A percentile compares a stretch with the other conserved stretches of the same genome.
phyloP scores from a whole-genome alignment of 257 asterid species.

The Jacaranda mimosifolia region DNA sequence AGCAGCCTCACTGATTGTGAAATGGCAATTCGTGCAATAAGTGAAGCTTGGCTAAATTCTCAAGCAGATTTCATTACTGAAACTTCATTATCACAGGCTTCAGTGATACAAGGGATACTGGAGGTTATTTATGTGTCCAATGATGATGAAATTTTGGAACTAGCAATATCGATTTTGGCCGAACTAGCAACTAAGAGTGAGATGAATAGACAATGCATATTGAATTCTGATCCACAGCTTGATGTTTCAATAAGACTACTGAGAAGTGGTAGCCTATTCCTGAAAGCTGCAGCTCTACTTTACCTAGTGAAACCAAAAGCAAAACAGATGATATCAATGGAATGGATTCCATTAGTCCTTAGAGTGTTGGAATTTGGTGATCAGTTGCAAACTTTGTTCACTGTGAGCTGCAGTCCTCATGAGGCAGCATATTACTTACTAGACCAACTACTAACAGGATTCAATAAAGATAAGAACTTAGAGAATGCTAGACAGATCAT shows the following conservation, averaged over 20 bases:
- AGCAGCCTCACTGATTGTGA: slow-evolving; percentile 70
- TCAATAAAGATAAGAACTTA: slow-evolving; percentile 61
- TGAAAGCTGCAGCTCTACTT: slow-evolving; percentile 78
- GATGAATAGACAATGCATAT: slow-evolving; percentile 49
- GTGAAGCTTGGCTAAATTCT: slow-evolving; percentile 72
- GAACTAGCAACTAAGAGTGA: slow-evolving; percentile 66
- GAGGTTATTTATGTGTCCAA: slow-evolving; percentile 67
- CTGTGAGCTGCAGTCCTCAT: slow-evolving; percentile 63
- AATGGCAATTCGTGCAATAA: slow-evolving; percentile 61
- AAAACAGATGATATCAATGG: slow-evolving; percentile 68
- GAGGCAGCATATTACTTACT: slow-evolving; percentile 79
- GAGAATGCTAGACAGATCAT: slow-evolving; percentile 72
- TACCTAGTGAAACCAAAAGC: slow-evolving; percentile 74
- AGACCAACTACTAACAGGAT: slow-evolving; percentile 66
- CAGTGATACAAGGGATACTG: slow-evolving; percentile 66
- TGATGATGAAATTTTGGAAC: slow-evolving; percentile 77
- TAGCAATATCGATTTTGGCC: slow-evolving; percentile 74
- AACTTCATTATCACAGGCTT: slow-evolving; percentile 50
- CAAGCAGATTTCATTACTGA: slow-evolving; percentile 48
- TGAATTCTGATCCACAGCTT: slow-evolving; percentile 75
- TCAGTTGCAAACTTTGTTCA: slow-evolving; percentile 63
- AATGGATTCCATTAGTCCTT: slow-evolving; percentile 82
- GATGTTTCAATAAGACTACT: slow-evolving; percentile 57
- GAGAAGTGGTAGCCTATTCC: slow-evolving; percentile 70
- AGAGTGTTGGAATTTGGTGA: slow-evolving; percentile 87